phyloP scores from a whole-genome alignment of 2,329 filamentous ascomycete genomes.

The Colletotrichum tanaceti region DNA sequence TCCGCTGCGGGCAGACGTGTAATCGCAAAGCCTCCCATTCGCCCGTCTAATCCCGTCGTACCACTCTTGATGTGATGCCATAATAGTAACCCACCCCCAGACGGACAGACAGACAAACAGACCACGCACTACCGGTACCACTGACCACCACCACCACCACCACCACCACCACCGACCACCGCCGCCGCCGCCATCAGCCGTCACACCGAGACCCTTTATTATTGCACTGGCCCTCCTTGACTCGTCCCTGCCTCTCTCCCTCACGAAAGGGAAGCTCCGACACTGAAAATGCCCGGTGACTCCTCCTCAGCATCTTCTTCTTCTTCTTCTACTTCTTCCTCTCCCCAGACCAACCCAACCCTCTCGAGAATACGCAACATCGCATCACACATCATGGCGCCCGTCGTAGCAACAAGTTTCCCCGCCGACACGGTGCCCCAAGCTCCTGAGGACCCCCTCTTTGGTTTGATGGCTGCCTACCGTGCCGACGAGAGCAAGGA shows the following conservation, averaged over 20 bases:
- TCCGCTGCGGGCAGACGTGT: conserved; percentile 28
- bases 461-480: conserved; percentile 91
- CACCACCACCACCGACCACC: too few species aligned
- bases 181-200: too few species aligned
- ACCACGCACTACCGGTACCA: conserved; percentile 18
- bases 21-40: conserved; percentile 41
- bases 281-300: conserved; percentile 39
- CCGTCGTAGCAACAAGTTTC: conserved; percentile 74
- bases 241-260: conserved; percentile 27
- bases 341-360: conserved; percentile 52
- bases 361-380: conserved; percentile 70
- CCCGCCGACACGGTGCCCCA: conserved; percentile 82
- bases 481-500: conserved; percentile 78
- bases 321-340: conserved; percentile 55
- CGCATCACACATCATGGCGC: conserved; percentile 74
- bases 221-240: conserved; percentile 13
- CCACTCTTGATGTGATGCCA: conserved; percentile 39
- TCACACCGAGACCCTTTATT: conserved; percentile 14
- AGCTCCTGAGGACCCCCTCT: conserved; percentile 94
- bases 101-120: conserved; percentile 1
- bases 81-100: conserved; percentile 38
- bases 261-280: conserved; percentile 37
- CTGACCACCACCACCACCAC: too few species aligned
- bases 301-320: conserved; percentile 47
- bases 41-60: conserved; percentile 37